phyloP scores from a whole-genome alignment of 2,329 filamentous ascomycete species.

The Septoria petroselini region DNA sequence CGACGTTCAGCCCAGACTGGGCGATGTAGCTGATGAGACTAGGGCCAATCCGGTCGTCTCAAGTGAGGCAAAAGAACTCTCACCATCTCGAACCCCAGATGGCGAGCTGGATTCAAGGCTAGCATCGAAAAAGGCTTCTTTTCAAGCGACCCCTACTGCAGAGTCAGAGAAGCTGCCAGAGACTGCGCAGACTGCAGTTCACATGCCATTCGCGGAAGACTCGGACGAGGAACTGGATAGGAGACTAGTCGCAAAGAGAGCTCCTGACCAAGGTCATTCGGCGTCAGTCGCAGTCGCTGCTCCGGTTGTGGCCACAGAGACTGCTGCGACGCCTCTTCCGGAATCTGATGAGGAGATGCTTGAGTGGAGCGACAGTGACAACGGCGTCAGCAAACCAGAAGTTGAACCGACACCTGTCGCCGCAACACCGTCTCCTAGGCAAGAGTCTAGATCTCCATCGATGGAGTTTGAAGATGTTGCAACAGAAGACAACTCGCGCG shows the following conservation, averaged over 20 bases:
- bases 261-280: too few species aligned
- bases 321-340: neutral
- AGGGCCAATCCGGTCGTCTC: slow-evolving; percentile 34
- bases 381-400: neutral
- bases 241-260: neutral
- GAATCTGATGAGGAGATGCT: slow-evolving; percentile 36
- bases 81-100: too few species aligned
- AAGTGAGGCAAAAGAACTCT: neutral
- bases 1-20: slow-evolving; percentile 32
- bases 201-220: neutral
- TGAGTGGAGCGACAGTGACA: slow-evolving; percentile 57
- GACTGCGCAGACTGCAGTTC: too few species aligned
- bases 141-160: too few species aligned
- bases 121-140: neutral
- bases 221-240: slow-evolving; percentile 4
- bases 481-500: neutral
- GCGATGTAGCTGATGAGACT: slow-evolving; percentile 46
- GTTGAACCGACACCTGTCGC: neutral
- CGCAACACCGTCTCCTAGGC: neutral
- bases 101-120: neutral
- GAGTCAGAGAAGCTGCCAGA: too few species aligned
- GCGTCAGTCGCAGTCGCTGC: too few species aligned
- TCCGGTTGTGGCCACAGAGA: neutral
- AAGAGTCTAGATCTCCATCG: slow-evolving; percentile 14
- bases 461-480: slow-evolving; percentile 19